phyloP scores from a whole-genome alignment of 192 early-diverging fungal genomes.

The Tieghemiomyces parasiticus region DNA sequence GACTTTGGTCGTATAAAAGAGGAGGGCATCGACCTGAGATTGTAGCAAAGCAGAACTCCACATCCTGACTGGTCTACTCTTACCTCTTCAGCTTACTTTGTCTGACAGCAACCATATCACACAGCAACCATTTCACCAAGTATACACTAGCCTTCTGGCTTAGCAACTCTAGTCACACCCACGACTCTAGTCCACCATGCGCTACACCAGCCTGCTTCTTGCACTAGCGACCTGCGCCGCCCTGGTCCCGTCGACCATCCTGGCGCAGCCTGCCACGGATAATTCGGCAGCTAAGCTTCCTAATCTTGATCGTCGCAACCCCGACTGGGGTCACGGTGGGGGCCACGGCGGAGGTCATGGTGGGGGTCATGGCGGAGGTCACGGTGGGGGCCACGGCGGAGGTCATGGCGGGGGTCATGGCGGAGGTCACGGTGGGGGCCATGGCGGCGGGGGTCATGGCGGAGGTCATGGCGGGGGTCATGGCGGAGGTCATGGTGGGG shows the following conservation, averaged over 20 bases:
- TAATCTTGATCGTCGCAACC: not conserved
- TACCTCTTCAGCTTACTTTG: too few species aligned
- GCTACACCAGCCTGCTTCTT: not conserved
- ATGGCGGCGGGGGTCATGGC: not conserved
- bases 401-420: not conserved
- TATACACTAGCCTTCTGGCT: too few species aligned
- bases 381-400: not conserved
- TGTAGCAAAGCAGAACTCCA: too few species aligned
- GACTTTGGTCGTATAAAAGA: too few species aligned
- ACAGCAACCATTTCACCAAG: too few species aligned
- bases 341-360: not conserved
- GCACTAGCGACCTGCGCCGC: not conserved
- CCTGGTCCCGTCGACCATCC: not conserved
- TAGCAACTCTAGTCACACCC: not conserved
- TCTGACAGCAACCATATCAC: too few species aligned
- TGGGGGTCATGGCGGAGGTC: not conserved
- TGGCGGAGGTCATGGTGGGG: not conserved
- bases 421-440: not conserved
- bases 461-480: not conserved
- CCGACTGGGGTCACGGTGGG: not conserved
- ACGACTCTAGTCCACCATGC: not conserved
- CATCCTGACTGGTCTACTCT: too few species aligned
- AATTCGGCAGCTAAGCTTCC: too few species aligned
- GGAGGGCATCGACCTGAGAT: too few species aligned
- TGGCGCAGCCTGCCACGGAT: not conserved